phyloP scores from a whole-genome alignment of 441 rosid species.

The Pelargonium exstipulatum region DNA sequence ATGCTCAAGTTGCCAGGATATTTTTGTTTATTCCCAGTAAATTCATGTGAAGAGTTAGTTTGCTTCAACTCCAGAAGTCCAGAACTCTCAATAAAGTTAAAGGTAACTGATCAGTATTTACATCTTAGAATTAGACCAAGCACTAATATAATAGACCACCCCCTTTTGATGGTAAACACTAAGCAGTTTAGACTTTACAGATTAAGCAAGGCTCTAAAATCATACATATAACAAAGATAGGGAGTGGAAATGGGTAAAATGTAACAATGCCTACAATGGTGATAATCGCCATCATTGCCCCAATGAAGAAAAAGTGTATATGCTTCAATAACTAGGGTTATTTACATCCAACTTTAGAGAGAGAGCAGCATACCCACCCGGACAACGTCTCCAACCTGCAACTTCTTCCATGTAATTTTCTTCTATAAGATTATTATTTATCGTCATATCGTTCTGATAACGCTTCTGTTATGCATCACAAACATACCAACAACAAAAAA shows the following conservation, averaged over 20 bases:
- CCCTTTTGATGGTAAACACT: neutral
- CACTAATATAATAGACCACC: too few relatives aligned
- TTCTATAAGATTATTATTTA: conserved; percentile 72
- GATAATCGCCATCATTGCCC: conserved; percentile 1
- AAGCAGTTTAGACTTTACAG: neutral
- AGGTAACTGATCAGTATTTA: neutral
- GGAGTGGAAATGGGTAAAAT: neutral
- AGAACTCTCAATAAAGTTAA: neutral
- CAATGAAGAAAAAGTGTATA: neutral
- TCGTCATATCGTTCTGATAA: conserved; percentile 92
- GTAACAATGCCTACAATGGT: neutral
- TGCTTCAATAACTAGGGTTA: neutral
- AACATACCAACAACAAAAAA: conserved; percentile 7
- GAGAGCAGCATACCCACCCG: conserved; percentile 45
- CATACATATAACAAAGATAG: neutral
- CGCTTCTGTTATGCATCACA: conserved; percentile 66
- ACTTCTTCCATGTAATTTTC: conserved; percentile 76
- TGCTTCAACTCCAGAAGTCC: neutral
- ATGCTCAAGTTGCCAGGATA: too few relatives aligned
- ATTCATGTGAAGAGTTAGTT: too few relatives aligned
- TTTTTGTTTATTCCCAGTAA: too few relatives aligned
- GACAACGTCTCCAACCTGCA: conserved; percentile 96
- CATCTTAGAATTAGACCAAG: conserved; percentile 1
- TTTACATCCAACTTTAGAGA: neutral
- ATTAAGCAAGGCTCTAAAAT: conserved; percentile 2